Conservation (phyloP, 2,329 filamentous ascomycete species). For the Aaosphaeria pasadenensis region DNA sequence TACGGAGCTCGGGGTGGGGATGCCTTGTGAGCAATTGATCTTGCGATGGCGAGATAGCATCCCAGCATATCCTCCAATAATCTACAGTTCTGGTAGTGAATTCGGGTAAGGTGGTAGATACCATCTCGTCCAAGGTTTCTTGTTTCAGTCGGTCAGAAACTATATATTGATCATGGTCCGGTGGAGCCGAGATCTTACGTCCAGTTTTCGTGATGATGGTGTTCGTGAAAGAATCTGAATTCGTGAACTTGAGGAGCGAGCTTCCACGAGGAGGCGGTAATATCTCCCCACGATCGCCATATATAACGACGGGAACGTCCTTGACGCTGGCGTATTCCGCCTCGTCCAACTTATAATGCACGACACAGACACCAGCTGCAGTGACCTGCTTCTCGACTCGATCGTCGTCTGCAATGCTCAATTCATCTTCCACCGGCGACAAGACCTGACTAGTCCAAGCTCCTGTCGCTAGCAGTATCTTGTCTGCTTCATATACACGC, state of each 20-base stretch:
- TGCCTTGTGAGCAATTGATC: slow-evolving; percentile 58
- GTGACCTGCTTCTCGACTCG: slow-evolving; percentile 52
- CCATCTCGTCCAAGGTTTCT: not conserved
- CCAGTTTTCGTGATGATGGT: slow-evolving; percentile 47
- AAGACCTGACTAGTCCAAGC: slow-evolving; percentile 57
- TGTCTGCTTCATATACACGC: slow-evolving; percentile 48
- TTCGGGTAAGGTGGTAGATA: slow-evolving; percentile 25
- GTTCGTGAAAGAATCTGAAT: slow-evolving; percentile 58
- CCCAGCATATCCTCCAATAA: slow-evolving; percentile 55
- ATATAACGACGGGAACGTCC: slow-evolving; percentile 55
- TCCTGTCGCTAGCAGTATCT: slow-evolving; percentile 55
- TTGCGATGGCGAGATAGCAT: slow-evolving; percentile 60
- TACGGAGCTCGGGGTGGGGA: slow-evolving; percentile 48
- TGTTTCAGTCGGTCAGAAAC: slow-evolving; percentile 20
- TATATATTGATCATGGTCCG: slow-evolving; percentile 43
- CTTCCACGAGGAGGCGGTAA: slow-evolving; percentile 49
- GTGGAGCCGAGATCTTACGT: slow-evolving; percentile 53
- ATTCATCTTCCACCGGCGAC: slow-evolving; percentile 47
- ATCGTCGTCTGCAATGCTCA: slow-evolving; percentile 37
- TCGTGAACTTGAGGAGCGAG: slow-evolving; percentile 58
- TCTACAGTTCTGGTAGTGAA: slow-evolving; percentile 36
- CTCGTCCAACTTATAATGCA: slow-evolving; percentile 53
- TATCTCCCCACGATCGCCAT: slow-evolving; percentile 46
- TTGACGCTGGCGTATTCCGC: slow-evolving; percentile 49
- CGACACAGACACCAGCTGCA: slow-evolving; percentile 59